phyloP scores from a whole-genome alignment of 805 yeast genomes.

The Metschnikowia lunata region DNA sequence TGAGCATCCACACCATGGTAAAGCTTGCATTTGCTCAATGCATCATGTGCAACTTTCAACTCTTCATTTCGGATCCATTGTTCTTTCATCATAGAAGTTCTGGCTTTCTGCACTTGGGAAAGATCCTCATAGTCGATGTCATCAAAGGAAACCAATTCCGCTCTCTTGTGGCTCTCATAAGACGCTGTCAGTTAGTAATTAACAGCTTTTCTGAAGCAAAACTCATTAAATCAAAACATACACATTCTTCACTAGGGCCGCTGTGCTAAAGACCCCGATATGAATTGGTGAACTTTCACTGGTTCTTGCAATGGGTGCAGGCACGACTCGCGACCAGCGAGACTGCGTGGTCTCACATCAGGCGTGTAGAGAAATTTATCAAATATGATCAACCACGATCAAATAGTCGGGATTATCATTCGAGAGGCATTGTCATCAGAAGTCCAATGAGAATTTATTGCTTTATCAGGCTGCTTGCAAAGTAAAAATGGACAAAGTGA shows the following conservation, averaged over 20 bases:
- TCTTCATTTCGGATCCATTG: constrained; percentile 72
- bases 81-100: constrained; percentile 71
- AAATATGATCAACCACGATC: too few species aligned
- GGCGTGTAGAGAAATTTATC: too few species aligned
- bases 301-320: constrained; percentile 18
- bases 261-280: not conserved
- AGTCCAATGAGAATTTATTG: too few species aligned
- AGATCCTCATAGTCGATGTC: constrained; percentile 71
- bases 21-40: constrained; percentile 73
- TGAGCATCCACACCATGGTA: constrained; percentile 45
- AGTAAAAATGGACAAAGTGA: too few species aligned
- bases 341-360: too few species aligned
- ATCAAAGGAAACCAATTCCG: constrained; percentile 77
- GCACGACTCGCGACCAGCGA: constrained; percentile 17
- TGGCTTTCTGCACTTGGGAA: constrained; percentile 63
- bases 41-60: constrained; percentile 64
- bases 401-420: too few species aligned
- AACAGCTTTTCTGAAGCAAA: too few species aligned
- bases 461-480: too few species aligned
- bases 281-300: constrained; percentile 32
- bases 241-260: constrained; percentile 3
- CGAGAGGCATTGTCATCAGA: too few species aligned
- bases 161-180: constrained; percentile 45
- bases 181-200: constrained; percentile 19
- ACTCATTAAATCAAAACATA: not conserved